Base-by-base conservation (phyloP, 352 stramenopile species). In the Phytophthora uliginosa region DNA sequence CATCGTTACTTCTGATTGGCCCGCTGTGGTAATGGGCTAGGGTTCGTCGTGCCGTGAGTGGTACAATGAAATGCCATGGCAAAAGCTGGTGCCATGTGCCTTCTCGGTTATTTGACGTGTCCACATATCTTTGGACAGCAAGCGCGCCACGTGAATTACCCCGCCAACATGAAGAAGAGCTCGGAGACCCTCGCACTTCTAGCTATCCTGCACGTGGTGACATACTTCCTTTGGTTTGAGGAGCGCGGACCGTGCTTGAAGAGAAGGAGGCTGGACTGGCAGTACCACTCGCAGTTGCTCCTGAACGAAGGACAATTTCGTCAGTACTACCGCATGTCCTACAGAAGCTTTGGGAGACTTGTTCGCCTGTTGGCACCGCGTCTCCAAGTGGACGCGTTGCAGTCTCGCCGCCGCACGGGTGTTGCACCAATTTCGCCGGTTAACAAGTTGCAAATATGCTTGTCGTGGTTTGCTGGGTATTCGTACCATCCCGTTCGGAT, bases 301-400 rank as follows among this genome's bases (percentile, higher is more conserved):
- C 10, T 71, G 2, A 61, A 65, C 13, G 64, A 64, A 38, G 63
- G 56, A 1, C 56, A 65, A n/a, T 24, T 51, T 51, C 18, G 42
- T 9, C 42, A 42, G 15, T 42, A 42, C 36, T 42, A 42, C 36
- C 12, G 36, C 4, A 42, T 42, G 36, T 42, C 12, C 15, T 42
- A 7, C 36, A 12, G 1, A 15, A 42, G 36, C 36, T 42, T 42
- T 18, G 36, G 6, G 8, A 12, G 10, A 15, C 36, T 42, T 15
- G 36, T 17, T 12, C 10, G 34, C 34, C 10, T 38, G 34, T 13
- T 42, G 15, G 10, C 9, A 15, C 10, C 36, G 34, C 10, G 34
- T 13, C 34, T 40, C 0, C 34, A 40, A 40, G 34, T 40, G 34
- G 34, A 13, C 8, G 34, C 10, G 34, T 0, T 40, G 13, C 34